These are phyloP conservation scores for Fusarium chlamydosporum DNA, from an alignment of 2,329 filamentous ascomycete species.

Conservation along the genomic window DNA sequence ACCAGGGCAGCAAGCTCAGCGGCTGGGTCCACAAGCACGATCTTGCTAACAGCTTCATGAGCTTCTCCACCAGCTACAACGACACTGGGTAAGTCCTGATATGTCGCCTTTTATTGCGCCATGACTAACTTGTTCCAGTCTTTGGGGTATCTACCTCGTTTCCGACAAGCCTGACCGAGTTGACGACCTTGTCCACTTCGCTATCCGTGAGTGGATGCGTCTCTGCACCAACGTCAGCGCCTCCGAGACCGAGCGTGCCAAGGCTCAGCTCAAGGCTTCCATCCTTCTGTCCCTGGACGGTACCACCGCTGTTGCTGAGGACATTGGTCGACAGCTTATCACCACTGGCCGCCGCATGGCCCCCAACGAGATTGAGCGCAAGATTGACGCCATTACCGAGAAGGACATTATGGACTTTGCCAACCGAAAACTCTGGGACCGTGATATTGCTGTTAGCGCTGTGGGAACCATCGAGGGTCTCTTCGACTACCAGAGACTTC, in stretches of 20 bases:
- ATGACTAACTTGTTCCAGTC: slow-evolving; percentile 68
- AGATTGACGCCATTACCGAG: slow-evolving; percentile 89
- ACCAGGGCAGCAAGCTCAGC: slow-evolving; percentile 98
- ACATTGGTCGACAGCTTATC: slow-evolving; percentile 98
- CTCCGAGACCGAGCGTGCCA: slow-evolving; percentile 96
- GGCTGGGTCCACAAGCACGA: slow-evolving; percentile 93
- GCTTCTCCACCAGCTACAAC: slow-evolving; percentile 99
- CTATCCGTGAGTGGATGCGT: slow-evolving; percentile 97
- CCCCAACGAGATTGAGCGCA: slow-evolving; percentile 94
- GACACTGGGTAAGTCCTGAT: slow-evolving; percentile 85
- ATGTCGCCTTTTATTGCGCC: not conserved
- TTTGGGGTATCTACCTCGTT: slow-evolving; percentile 99
- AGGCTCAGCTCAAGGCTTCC: slow-evolving; percentile 98
- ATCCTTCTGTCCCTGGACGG: slow-evolving; percentile 97
- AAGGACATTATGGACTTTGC: slow-evolving; percentile 98
- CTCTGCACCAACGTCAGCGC: slow-evolving; percentile 89
- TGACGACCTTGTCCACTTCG: slow-evolving; percentile 98
- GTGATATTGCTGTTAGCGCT: slow-evolving; percentile 93
- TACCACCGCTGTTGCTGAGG: slow-evolving; percentile 96
- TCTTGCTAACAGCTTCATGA: slow-evolving; percentile 99
- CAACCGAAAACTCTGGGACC: slow-evolving; percentile 95
- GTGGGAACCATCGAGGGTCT: slow-evolving; percentile 93
- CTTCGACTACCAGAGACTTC: slow-evolving; percentile 82
- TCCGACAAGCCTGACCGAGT: slow-evolving; percentile 88
- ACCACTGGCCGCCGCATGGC: slow-evolving; percentile 93